phyloP scores from a whole-genome alignment of 2,329 filamentous ascomycete species.

The Fusarium temperatum region DNA sequence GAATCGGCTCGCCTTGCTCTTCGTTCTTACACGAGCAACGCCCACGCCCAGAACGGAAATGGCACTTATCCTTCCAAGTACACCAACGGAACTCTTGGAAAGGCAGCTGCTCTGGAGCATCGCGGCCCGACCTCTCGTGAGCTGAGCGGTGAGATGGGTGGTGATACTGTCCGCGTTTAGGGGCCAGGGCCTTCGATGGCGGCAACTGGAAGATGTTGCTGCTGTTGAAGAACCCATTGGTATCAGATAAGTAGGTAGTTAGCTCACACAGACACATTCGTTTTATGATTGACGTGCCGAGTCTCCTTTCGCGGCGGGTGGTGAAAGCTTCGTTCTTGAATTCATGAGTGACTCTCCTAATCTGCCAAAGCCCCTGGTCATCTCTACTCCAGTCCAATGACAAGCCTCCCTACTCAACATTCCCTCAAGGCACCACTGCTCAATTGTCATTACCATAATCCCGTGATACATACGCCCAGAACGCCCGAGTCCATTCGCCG shows the following conservation, averaged over 20 bases:
- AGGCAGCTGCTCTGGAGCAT: constrained; percentile 42
- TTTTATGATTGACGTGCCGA: constrained; percentile 1
- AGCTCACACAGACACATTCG: not conserved
- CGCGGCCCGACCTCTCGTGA: constrained; percentile 63
- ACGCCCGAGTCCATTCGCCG: not conserved
- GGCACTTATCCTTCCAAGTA: constrained; percentile 13
- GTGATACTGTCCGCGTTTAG: constrained; percentile 58
- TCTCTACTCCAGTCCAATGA: not conserved
- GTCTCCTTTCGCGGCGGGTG: constrained; percentile 7
- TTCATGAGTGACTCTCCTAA: not conserved
- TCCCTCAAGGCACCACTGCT: not conserved
- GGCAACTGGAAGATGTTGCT: constrained; percentile 13
- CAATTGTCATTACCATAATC: not conserved
- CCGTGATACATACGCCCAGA: not conserved
- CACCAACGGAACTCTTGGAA: constrained; percentile 40
- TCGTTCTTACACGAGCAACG: constrained; percentile 46
- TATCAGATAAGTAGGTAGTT: constrained; percentile 3
- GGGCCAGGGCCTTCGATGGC: constrained; percentile 4
- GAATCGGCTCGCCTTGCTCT: constrained; percentile 57
- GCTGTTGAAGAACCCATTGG: constrained; percentile 21
- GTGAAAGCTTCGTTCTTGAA: constrained; percentile 3
- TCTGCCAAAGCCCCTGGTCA: not conserved
- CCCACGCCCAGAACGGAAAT: constrained; percentile 27
- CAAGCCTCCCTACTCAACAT: not conserved
- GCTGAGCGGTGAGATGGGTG: constrained; percentile 69